phyloP scores from a whole-genome alignment of 2,329 filamentous ascomycete species.

The Gaeumannomyces tritici region DNA sequence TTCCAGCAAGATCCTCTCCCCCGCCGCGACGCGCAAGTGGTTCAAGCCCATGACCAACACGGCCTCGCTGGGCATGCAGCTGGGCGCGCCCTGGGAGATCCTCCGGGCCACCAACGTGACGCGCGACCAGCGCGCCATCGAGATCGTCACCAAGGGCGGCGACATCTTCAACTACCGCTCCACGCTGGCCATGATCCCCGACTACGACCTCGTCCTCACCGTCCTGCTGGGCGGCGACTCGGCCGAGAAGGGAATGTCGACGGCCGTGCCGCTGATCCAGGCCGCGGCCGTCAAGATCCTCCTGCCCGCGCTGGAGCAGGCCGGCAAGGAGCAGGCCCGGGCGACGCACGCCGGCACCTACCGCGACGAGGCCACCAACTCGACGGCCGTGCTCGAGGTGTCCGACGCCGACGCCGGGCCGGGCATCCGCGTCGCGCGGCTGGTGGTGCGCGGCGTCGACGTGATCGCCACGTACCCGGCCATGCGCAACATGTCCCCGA shows the following conservation, averaged over 20 bases:
- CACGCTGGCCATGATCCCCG: slow-evolving; percentile 29
- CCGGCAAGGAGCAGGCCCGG: slow-evolving; percentile 24
- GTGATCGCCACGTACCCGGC: slow-evolving; percentile 20
- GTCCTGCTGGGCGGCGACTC: slow-evolving; percentile 19
- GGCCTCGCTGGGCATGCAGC: slow-evolving; percentile 22
- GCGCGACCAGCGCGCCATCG: slow-evolving; percentile 24
- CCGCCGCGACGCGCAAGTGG: slow-evolving; percentile 30
- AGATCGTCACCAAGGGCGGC: slow-evolving; percentile 37
- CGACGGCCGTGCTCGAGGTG: slow-evolving; percentile 25
- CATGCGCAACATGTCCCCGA: not conserved
- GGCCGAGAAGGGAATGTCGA: not conserved
- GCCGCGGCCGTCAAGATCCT: not conserved
- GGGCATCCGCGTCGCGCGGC: slow-evolving; percentile 20
- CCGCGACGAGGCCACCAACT: slow-evolving; percentile 24
- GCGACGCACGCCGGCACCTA: slow-evolving; percentile 26
- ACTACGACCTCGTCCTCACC: slow-evolving; percentile 33
- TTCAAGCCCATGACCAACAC: slow-evolving; percentile 31
- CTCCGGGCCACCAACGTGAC: slow-evolving; percentile 24
- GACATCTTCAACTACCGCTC: slow-evolving; percentile 31
- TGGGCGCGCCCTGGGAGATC: slow-evolving; percentile 40
- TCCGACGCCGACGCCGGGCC: slow-evolving; percentile 7
- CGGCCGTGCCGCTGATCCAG: not conserved
- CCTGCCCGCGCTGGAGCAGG: slow-evolving; percentile 29
- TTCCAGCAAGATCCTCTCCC: slow-evolving; percentile 26
- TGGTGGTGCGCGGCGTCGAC: slow-evolving; percentile 30